Evolutionary conservation across 257 asterid genomes (phyloP).

Genomic region (Marsdenia floribunda): DNA sequence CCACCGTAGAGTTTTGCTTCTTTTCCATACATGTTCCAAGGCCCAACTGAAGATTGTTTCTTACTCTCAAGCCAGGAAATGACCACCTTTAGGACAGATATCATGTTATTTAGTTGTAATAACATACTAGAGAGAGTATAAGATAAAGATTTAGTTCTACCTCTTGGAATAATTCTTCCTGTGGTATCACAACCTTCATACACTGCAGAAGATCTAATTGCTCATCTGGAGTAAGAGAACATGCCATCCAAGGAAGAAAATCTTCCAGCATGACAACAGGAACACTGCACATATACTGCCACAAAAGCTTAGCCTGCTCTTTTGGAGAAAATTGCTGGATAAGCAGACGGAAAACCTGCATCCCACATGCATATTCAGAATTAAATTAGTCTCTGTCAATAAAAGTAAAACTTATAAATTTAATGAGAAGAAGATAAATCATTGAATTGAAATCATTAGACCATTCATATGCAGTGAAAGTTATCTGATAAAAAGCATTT

Average conservation of each 20-base stretch:
- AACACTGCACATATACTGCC: constrained; percentile 79
- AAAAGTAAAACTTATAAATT: neutral
- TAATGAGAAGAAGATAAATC: neutral
- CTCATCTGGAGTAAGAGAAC: constrained; percentile 48
- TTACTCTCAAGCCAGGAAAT: constrained; percentile 59
- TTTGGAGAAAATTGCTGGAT: constrained; percentile 43
- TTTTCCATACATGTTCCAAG: constrained; percentile 30
- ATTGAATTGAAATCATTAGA: neutral
- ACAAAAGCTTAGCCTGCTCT: constrained; percentile 72
- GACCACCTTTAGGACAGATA: constrained; percentile 48
- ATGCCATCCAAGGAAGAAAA: constrained; percentile 64
- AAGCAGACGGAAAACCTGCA: constrained; percentile 78
- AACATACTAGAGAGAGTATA: constrained; percentile 15
- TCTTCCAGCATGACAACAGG: constrained; percentile 70
- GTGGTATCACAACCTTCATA: constrained; percentile 53
- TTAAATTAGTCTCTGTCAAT: neutral
- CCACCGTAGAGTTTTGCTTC: constrained; percentile 47
- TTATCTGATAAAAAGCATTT: neutral
- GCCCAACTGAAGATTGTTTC: constrained; percentile 31
- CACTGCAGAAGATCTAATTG: constrained; percentile 44
- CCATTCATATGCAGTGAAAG: neutral
- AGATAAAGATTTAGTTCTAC: constrained; percentile 33
- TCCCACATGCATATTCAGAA: neutral
- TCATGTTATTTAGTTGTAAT: constrained; percentile 25
- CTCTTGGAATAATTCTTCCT: constrained; percentile 68